Evolutionary conservation across 176 grass and related monocot genomes (phyloP).

Genomic region (Aegilops longissima): DNA sequence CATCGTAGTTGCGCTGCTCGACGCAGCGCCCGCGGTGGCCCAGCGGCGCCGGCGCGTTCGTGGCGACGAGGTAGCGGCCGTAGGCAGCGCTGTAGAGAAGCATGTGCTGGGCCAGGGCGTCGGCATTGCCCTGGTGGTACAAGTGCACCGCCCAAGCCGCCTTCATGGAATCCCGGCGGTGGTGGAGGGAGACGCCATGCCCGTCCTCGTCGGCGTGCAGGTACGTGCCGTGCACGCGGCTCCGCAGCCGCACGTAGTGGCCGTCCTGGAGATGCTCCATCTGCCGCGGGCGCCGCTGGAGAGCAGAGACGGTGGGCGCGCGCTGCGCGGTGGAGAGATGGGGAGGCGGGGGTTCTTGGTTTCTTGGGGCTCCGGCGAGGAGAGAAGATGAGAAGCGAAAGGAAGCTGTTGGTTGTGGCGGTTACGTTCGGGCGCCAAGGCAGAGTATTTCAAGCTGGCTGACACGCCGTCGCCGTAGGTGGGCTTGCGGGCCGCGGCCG

Average conservation of each 20-base stretch:
- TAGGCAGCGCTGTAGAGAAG: slow-evolving; percentile 22
- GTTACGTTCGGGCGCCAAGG: not conserved
- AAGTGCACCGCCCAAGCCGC: slow-evolving; percentile 15
- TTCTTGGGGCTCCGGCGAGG: not conserved
- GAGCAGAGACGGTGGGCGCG: too few relatives aligned
- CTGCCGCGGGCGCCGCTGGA: not conserved
- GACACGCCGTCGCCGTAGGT: too few relatives aligned
- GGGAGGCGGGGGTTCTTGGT: not conserved
- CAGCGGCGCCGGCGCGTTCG: too few relatives aligned
- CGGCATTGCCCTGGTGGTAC: not conserved
- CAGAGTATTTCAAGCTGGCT: not conserved
- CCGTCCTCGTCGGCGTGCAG: slow-evolving; percentile 24
- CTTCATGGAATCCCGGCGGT: not conserved
- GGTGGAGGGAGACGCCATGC: not conserved
- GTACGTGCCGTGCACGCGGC: not conserved
- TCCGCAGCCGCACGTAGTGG: slow-evolving; percentile 20
- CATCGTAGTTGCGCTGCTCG: not conserved
- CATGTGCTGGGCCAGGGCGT: not conserved
- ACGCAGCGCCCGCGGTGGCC: not conserved
- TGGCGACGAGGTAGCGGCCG: slow-evolving; percentile 27
- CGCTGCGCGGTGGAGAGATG: not conserved
- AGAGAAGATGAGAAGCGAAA: not conserved
- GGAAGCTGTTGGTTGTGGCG: not conserved
- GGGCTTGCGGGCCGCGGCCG: too few relatives aligned
- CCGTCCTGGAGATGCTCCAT: slow-evolving; percentile 16